Conservation (phyloP, 2,329 filamentous ascomycete genomes). For the Stromatinia cepivora region DNA sequence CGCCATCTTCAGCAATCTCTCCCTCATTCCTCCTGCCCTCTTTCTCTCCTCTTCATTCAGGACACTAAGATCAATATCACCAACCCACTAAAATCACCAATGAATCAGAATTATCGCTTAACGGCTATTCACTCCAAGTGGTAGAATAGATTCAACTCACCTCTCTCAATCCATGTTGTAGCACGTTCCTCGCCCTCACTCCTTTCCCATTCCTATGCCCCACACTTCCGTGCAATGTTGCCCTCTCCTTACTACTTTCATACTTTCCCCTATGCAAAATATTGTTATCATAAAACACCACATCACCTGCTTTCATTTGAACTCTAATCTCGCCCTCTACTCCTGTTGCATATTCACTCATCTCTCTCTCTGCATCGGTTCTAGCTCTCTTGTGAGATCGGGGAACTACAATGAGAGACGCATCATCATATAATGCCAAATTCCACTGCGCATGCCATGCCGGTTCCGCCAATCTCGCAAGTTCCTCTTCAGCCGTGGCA, state of each 20-base stretch:
- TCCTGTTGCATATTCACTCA: constrained; percentile 61
- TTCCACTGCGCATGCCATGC: constrained; percentile 86
- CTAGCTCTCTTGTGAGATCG: constrained; percentile 71
- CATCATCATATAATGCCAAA: constrained; percentile 74
- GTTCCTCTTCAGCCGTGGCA: constrained; percentile 66
- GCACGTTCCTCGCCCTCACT: constrained; percentile 66
- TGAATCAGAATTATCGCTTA: background rate
- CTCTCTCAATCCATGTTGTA: constrained; percentile 70
- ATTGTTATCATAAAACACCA: constrained; percentile 88
- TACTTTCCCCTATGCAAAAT: constrained; percentile 77
- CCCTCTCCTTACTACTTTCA: constrained; percentile 56
- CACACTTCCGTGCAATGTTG: constrained; percentile 73
- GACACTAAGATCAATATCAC: constrained; percentile 55
- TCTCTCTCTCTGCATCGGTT: constrained; percentile 67
- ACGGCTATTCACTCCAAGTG: background rate
- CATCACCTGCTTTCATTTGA: constrained; percentile 68
- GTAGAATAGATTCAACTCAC: background rate
- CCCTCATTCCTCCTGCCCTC: constrained; percentile 64
- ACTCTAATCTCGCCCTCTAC: constrained; percentile 68
- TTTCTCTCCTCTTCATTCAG: constrained; percentile 44
- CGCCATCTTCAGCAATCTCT: constrained; percentile 62
- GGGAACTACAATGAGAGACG: constrained; percentile 72
- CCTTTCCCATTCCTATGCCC: constrained; percentile 58
- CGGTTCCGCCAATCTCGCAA: constrained; percentile 56
- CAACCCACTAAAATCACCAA: constrained; percentile 52